phyloP scores from a whole-genome alignment of 2,329 filamentous ascomycete species.

The Trichoderma sp. region DNA sequence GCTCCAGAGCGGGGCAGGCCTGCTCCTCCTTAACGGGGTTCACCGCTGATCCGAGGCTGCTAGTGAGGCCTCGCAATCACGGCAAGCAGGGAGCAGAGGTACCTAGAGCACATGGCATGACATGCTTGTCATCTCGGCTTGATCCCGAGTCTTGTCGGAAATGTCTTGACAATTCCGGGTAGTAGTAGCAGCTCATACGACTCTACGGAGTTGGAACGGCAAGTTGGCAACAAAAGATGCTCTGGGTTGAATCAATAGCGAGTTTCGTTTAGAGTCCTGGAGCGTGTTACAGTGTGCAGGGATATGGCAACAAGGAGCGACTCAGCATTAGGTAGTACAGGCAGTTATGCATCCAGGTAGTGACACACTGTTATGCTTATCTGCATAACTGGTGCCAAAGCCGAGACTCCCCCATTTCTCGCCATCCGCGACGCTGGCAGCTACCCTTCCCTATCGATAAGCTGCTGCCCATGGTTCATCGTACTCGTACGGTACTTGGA shows the following conservation, averaged over 20 bases:
- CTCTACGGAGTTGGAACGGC: too few species aligned
- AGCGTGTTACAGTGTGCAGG: too few species aligned
- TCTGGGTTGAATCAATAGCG: too few species aligned
- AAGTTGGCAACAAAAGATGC: too few species aligned
- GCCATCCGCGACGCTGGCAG: background rate
- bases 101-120: background rate
- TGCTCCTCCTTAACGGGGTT: conserved; percentile 27
- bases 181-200: too few species aligned
- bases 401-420: background rate
- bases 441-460: conserved; percentile 27
- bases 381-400: background rate
- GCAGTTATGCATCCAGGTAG: background rate
- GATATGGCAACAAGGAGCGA: too few species aligned
- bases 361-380: background rate
- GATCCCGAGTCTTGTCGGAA: too few species aligned
- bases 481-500: background rate
- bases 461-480: background rate
- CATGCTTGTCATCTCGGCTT: conserved; percentile 21
- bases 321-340: too few species aligned
- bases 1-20: conserved; percentile 36
- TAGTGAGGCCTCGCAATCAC: conserved; percentile 23
- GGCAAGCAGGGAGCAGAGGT: background rate
- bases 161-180: too few species aligned
- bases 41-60: conserved; percentile 26
- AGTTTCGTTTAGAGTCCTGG: too few species aligned